A percentile compares a stretch with the other conserved stretches of the same genome.
Evolutionary conservation across 2,329 filamentous ascomycete species (phyloP).

Genomic region (Phialophora tarda): DNA sequence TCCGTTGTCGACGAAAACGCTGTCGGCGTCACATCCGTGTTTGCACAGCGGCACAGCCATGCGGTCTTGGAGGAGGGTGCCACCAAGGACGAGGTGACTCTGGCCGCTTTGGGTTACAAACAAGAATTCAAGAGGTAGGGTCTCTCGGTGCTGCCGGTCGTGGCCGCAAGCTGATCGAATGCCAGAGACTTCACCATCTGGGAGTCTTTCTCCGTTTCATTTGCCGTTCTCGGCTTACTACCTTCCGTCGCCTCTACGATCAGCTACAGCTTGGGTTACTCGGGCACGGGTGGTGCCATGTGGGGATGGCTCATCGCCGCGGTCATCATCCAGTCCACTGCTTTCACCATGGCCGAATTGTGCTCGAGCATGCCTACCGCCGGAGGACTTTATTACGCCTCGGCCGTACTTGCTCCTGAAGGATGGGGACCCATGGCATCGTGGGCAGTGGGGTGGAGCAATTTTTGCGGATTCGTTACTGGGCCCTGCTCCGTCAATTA

Average conservation of each 20-base stretch:
- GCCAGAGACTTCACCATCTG: slow-evolving; percentile 43
- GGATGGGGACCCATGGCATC: slow-evolving; percentile 38
- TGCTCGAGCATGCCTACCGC: slow-evolving; percentile 45
- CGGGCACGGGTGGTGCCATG: slow-evolving; percentile 42
- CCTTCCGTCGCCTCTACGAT: slow-evolving; percentile 49
- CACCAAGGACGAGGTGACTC: slow-evolving; percentile 50
- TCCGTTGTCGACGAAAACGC: slow-evolving; percentile 30
- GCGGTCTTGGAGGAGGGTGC: slow-evolving; percentile 37
- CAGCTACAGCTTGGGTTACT: slow-evolving; percentile 45
- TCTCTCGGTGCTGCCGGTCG: not conserved
- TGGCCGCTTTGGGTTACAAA: slow-evolving; percentile 50
- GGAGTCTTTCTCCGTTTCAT: slow-evolving; percentile 47
- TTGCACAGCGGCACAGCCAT: slow-evolving; percentile 32
- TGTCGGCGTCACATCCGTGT: slow-evolving; percentile 37
- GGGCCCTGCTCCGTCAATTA: slow-evolving; percentile 46
- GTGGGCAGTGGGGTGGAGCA: slow-evolving; percentile 44
- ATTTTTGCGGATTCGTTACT: slow-evolving; percentile 43
- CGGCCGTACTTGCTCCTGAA: slow-evolving; percentile 45
- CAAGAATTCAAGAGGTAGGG: slow-evolving; percentile 42
- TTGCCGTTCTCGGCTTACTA: slow-evolving; percentile 47
- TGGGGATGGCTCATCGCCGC: slow-evolving; percentile 46
- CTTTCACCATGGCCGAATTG: slow-evolving; percentile 46
- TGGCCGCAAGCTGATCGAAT: slow-evolving; percentile 7
- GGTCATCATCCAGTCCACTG: slow-evolving; percentile 44
- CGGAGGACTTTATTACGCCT: slow-evolving; percentile 45